phyloP scores from a whole-genome alignment of 164 flowering plant species.

The Nelumbo lutea region DNA sequence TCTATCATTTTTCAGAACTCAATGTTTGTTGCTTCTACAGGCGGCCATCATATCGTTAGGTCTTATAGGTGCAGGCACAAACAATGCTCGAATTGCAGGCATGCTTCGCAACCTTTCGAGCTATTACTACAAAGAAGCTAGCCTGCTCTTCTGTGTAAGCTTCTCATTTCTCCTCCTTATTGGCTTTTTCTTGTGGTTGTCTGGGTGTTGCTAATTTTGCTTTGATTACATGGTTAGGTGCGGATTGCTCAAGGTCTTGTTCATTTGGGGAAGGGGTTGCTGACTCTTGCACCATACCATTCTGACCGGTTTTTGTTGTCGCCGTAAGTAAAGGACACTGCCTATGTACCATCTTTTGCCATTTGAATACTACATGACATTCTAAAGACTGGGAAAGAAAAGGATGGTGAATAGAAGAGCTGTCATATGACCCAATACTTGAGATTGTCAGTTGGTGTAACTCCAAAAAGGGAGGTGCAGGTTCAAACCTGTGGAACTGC shows the following conservation, averaged over 20 bases:
- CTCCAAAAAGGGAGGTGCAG: no score
- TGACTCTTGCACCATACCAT: constrained; percentile 92
- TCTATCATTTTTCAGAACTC: background rate
- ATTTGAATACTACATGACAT: no score
- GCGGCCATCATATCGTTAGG: constrained; percentile 95
- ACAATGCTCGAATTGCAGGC: constrained; percentile 97
- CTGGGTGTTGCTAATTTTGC: background rate
- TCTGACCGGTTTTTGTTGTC: constrained; percentile 87
- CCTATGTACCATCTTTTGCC: background rate
- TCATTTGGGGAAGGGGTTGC: constrained; percentile 90
- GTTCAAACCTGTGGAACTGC: no score
- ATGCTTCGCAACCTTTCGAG: constrained; percentile 98
- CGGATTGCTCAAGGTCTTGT: constrained; percentile 99
- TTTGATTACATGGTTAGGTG: constrained; percentile 46
- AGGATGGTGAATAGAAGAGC: no score
- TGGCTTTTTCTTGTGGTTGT: background rate
- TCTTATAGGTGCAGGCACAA: constrained; percentile 96
- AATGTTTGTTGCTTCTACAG: constrained; percentile 32
- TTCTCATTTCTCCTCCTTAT: background rate
- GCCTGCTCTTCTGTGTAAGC: constrained; percentile 85
- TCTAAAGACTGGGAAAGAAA: no score
- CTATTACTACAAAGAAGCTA: constrained; percentile 94
- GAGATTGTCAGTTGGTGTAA: no score
- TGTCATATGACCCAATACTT: no score
- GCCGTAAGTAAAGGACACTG: constrained; percentile 51